phyloP scores from a whole-genome alignment of 345 rosid genomes.

The Euphorbia tirucalli region DNA sequence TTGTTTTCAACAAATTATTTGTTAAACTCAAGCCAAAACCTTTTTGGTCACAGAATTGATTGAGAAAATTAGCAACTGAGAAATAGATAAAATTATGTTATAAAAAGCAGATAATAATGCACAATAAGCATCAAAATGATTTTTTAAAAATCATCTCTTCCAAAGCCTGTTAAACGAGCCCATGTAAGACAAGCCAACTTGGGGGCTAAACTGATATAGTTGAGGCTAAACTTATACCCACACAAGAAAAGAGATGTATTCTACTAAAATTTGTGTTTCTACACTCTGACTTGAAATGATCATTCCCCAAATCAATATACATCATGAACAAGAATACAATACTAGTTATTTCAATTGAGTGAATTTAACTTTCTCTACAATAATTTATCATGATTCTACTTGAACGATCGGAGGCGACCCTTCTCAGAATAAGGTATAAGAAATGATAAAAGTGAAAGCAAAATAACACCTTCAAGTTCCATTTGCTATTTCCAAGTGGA shows the following conservation, averaged over 20 bases:
- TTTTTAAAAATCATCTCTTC: background rate
- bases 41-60: background rate
- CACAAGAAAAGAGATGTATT: background rate
- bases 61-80: background rate
- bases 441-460: background rate
- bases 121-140: background rate
- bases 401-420: too few species aligned
- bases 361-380: background rate
- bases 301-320: background rate
- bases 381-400: background rate
- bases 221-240: background rate
- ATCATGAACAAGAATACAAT: background rate
- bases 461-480: slow-evolving; percentile 90
- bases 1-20: background rate
- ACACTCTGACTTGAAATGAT: background rate
- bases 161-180: background rate
- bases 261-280: background rate
- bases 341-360: background rate
- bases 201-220: background rate
- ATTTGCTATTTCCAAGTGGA: slow-evolving; percentile 95
- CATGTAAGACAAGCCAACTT: background rate
- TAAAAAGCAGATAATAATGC: background rate
- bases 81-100: background rate
- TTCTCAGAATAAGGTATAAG: background rate
- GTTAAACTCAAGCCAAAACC: background rate